phyloP scores from a whole-genome alignment of 2,329 filamentous ascomycete species.

The Biscogniauxia sp. region DNA sequence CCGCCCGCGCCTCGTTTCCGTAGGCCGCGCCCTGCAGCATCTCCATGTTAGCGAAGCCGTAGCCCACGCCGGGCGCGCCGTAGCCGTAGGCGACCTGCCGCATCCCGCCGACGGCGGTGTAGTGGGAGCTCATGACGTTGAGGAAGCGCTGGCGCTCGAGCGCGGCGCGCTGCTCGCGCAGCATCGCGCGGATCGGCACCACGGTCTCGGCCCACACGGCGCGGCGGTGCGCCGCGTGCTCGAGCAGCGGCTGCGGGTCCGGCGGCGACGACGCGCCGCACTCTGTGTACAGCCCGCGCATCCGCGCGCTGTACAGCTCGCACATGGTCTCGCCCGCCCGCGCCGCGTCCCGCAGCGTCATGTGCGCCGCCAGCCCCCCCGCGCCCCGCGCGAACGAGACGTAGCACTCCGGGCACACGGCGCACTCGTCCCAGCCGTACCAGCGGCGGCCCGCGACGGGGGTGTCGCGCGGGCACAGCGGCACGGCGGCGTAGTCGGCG shows the following conservation, averaged over 20 bases:
- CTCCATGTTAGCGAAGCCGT: conserved; percentile 32
- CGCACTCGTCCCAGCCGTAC: conserved; percentile 38
- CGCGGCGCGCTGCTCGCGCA: conserved; percentile 25
- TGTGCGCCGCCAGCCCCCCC: conserved; percentile 27
- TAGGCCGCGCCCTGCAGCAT: conserved; percentile 31
- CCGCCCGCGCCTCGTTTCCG: conserved; percentile 28
- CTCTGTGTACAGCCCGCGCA: conserved; percentile 33
- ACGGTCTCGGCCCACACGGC: conserved; percentile 35
- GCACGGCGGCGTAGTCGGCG: conserved; percentile 26
- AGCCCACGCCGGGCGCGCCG: conserved; percentile 31
- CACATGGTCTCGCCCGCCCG: conserved; percentile 28
- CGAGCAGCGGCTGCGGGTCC: conserved; percentile 24
- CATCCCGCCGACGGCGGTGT: conserved; percentile 24
- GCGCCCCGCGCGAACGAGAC: conserved; percentile 30
- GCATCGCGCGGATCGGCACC: conserved; percentile 26
- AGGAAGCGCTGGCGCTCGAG: conserved; percentile 26
- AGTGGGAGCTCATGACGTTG: conserved; percentile 26
- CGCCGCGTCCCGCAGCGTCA: conserved; percentile 26
- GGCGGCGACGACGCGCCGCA: conserved; percentile 29
- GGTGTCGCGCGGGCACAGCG: conserved; percentile 27
- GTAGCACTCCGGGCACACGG: conserved; percentile 38
- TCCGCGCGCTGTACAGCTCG: conserved; percentile 38
- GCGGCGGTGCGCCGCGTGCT: conserved; percentile 26
- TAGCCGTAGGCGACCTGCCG: conserved; percentile 23
- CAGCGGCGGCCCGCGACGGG: conserved; percentile 22